Conservation (phyloP, 2,329 filamentous ascomycete species). For the Harringtonia aguacate region DNA sequence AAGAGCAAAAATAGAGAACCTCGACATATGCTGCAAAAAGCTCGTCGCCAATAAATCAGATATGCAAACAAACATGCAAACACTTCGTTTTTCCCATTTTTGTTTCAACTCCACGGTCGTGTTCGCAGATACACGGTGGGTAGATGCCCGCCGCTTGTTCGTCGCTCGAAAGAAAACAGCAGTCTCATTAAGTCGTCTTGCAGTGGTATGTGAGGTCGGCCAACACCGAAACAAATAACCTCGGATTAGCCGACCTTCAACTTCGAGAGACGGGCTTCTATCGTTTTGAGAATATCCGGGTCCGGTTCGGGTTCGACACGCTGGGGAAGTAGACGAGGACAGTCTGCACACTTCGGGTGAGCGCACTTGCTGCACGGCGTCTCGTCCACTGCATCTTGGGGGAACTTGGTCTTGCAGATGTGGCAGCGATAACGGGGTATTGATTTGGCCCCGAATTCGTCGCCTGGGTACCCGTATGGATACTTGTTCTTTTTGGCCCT, state of each 20-base stretch:
- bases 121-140: no score
- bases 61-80: no score
- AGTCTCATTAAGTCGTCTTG: neutral
- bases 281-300: conserved; percentile 44
- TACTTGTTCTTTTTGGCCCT: conserved; percentile 60
- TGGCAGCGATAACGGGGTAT: conserved; percentile 49
- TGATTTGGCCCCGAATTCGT: conserved; percentile 42
- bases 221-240: neutral
- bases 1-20: no score
- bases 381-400: conserved; percentile 35
- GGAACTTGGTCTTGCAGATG: conserved; percentile 49
- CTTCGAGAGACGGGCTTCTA: conserved; percentile 43
- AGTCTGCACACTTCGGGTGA: conserved; percentile 48
- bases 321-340: conserved; percentile 45
- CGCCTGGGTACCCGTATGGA: conserved; percentile 59
- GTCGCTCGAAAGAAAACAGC: neutral
- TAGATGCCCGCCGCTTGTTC: neutral
- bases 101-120: no score
- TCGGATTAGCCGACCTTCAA: conserved; percentile 13
- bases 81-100: no score
- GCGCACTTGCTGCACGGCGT: conserved; percentile 49
- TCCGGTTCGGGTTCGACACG: conserved; percentile 52
- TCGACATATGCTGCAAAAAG: no score
- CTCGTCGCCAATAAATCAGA: no score
- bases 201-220: neutral